Evolutionary conservation across 345 rosid species (phyloP).

Genomic region (Corchorus olitorius): DNA sequence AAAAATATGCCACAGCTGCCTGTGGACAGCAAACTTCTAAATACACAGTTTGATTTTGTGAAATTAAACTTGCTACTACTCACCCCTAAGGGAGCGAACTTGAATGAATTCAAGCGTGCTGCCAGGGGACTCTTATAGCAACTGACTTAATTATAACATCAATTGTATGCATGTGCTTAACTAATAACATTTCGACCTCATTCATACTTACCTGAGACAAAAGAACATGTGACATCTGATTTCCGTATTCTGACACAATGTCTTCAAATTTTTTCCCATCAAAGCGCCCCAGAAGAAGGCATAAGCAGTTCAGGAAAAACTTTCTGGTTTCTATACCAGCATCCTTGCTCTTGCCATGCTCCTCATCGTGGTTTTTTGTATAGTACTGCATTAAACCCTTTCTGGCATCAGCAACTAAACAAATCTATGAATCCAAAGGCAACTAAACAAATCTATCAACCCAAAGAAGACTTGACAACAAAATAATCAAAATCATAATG

Average conservation of each 20-base stretch:
- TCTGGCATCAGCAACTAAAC: slow-evolving; percentile 33
- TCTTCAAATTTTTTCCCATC: slow-evolving; percentile 66
- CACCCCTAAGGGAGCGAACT: too few species aligned
- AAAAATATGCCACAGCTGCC: too few species aligned
- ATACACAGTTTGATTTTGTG: too few species aligned
- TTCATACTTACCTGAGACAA: slow-evolving; percentile 62
- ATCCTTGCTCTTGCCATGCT: slow-evolving; percentile 41
- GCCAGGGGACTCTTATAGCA: neutral
- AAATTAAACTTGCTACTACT: too few species aligned
- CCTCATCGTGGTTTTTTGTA: slow-evolving; percentile 54
- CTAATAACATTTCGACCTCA: neutral
- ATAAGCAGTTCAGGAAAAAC: slow-evolving; percentile 81
- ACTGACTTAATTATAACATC: neutral
- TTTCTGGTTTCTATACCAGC: slow-evolving; percentile 66
- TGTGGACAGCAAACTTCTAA: too few species aligned
- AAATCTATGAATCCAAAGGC: slow-evolving; percentile 27
- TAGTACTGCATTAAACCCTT: slow-evolving; percentile 53
- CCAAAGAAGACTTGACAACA: slow-evolving; percentile 21
- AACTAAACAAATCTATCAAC: slow-evolving; percentile 23
- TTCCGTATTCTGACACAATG: slow-evolving; percentile 58
- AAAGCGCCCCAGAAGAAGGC: slow-evolving; percentile 88
- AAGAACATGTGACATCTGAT: slow-evolving; percentile 61
- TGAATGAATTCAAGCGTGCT: too few species aligned
- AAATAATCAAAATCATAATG: neutral
- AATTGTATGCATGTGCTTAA: neutral